Base-by-base conservation (phyloP, 2,329 filamentous ascomycete species). In the Paracoccidioides brasiliensis region DNA sequence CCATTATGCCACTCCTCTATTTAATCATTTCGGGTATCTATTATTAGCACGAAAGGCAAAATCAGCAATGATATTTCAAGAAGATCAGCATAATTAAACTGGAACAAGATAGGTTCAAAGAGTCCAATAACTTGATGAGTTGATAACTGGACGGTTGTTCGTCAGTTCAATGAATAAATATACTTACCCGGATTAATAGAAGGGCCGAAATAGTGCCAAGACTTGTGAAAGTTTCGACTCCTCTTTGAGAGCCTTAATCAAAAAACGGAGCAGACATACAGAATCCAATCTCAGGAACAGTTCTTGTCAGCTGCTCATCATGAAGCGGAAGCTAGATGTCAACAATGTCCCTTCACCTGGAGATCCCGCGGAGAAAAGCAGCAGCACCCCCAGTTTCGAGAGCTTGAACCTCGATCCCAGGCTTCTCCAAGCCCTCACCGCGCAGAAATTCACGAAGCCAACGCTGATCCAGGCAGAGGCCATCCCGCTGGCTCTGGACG, bases 401-500 rank as follows among this genome's bases (percentile, higher is more conserved):
- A 80, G 82, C 56, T 79, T 97, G 58, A 83, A 83, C 59, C 82
- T 98, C 59, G 93, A 98, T 67, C 74, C 89, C 8, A 83, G 93
- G 61, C 76, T 98, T 35, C 77, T 96, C 38, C 88, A 95, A 75
- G 90, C 87, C 55, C 80, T 97, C 62, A 85, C 85, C 49, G 84
- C 86, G 67, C 86, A 93, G 70, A 84, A 86, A 70, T 97, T 90
- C 74, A 79, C 84, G 59, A 83, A 83, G 56, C 93, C 93, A 12
- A 97, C 93, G n/a, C 79, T 85, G 10, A 87, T 97, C 1, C 93
- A 98, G 72, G 80, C 82, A 44, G 85, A 86, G 70, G 88, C 88
- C 1, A 95, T 98, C 59, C 93, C 93, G 1, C 74, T 96, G 41
- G 89, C 88, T 28, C 76, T 97, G 15, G 83, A 90, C 60, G 91